Percentiles rank a stretch among this genome's conserved stretches.
These are phyloP conservation scores for Exserohilum rostratum DNA, from an alignment of 2,329 filamentous ascomycete species.

Conservation along the genomic window DNA sequence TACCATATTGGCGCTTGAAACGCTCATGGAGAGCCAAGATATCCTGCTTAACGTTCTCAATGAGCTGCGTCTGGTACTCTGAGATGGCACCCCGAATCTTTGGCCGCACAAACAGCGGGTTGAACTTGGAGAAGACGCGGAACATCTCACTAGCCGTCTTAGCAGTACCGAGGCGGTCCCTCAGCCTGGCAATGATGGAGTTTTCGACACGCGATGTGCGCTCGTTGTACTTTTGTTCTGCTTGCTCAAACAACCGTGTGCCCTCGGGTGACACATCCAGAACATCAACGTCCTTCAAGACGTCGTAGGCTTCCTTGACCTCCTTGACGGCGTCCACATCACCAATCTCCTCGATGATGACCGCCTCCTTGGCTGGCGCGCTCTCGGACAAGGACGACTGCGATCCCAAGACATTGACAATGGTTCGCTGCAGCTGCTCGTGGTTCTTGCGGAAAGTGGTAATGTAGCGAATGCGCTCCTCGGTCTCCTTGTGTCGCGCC, in stretches of 20 bases:
- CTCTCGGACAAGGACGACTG: slow-evolving; percentile 51
- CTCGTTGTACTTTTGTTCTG: slow-evolving; percentile 96
- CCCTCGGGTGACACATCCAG: slow-evolving; percentile 90
- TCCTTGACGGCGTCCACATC: slow-evolving; percentile 97
- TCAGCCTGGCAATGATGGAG: slow-evolving; percentile 92
- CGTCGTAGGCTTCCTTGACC: slow-evolving; percentile 91
- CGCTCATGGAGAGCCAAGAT: slow-evolving; percentile 92
- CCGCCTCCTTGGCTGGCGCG: slow-evolving; percentile 52
- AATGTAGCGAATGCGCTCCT: slow-evolving; percentile 91
- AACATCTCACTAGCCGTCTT: slow-evolving; percentile 99
- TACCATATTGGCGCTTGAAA: slow-evolving; percentile 98
- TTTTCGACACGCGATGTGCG: slow-evolving; percentile 97
- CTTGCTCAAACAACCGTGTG: slow-evolving; percentile 89
- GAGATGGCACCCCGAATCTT: slow-evolving; percentile 98
- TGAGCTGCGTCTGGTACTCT: slow-evolving; percentile 96
- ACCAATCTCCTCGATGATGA: slow-evolving; percentile 90
- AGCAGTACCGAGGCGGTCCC: slow-evolving; percentile 90
- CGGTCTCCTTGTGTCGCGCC: slow-evolving; percentile 84
- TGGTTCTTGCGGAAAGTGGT: slow-evolving; percentile 95
- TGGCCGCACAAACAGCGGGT: slow-evolving; percentile 96
- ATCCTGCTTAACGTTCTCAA: slow-evolving; percentile 96
- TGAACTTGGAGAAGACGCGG: slow-evolving; percentile 99
- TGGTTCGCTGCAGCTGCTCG: slow-evolving; percentile 94
- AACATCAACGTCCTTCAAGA: slow-evolving; percentile 91
- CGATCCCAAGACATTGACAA: slow-evolving; percentile 92